These are phyloP conservation scores for Taphrina sp. DNA, from an alignment of 1,139 yeast genomes.

Conservation along the genomic window DNA sequence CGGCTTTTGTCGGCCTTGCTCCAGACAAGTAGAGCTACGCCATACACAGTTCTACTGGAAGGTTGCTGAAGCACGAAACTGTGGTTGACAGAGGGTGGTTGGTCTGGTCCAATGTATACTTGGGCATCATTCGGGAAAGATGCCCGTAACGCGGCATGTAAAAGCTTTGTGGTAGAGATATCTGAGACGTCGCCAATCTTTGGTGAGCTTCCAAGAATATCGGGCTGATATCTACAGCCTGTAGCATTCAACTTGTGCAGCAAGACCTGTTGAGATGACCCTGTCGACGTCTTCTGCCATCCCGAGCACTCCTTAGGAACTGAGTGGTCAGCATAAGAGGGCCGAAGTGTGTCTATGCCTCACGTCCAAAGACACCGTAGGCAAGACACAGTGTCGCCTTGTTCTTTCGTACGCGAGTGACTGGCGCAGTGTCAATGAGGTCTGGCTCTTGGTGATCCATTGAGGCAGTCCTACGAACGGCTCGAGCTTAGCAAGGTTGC, in stretches of 20 bases:
- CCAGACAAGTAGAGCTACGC: slow-evolving; percentile 26
- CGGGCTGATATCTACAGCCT: no score
- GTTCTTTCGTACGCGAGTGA: no score
- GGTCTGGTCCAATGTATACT: slow-evolving; percentile 15
- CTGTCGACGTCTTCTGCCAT: slow-evolving; percentile 19
- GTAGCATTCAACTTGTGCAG: slow-evolving; percentile 2
- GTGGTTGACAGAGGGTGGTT: slow-evolving; percentile 26
- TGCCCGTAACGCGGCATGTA: slow-evolving; percentile 32
- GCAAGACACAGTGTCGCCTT: slow-evolving; percentile 24
- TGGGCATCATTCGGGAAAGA: slow-evolving; percentile 30
- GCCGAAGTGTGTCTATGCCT: background rate
- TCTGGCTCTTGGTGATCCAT: no score
- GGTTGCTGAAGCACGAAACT: slow-evolving; percentile 29
- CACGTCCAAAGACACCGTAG: slow-evolving; percentile 27
- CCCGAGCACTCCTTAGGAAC: slow-evolving; percentile 17
- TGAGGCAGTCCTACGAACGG: no score
- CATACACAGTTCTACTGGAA: slow-evolving; percentile 26
- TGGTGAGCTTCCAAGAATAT: slow-evolving; percentile 27
- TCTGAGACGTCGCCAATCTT: slow-evolving; percentile 19
- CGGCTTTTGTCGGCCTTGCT: slow-evolving; percentile 26
- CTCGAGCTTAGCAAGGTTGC: no score
- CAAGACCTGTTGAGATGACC: no score
- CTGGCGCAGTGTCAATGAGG: slow-evolving; percentile 3
- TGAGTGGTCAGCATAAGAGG: background rate
- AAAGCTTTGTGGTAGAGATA: slow-evolving; percentile 12